Base-by-base conservation (phyloP, 2,329 filamentous ascomycete species). In the Ophiostoma triangulosporum region DNA sequence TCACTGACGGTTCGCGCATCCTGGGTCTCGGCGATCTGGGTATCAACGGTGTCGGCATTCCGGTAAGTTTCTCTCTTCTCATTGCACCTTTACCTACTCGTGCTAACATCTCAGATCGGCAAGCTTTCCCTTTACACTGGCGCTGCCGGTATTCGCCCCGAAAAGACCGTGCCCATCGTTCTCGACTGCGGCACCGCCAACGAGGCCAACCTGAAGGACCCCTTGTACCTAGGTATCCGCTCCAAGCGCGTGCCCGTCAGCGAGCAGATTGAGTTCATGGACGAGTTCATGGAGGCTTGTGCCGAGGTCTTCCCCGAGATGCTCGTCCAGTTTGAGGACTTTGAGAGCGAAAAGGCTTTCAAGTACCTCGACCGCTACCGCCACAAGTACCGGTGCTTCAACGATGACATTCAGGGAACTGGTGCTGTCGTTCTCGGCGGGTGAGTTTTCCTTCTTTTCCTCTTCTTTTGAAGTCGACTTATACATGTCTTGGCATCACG, bases 361-460 rank as follows among this genome's bases (percentile, higher is more conserved):
- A 85, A 86, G 58, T 91, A 94, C 64, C 79, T 97, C 38, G 86
- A 93, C 66, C 81, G 88, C 57, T 97, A 97, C 72, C 85, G 88
- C 62, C 76, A 90, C 66, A 79, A 76, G 59, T 91, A 95, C 75
- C 90, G 87, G 69, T 94, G 88, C 77, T 98, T 98, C 80, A 97
- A 97, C 69, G 93, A 97, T 65, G 91, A 98, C 66, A 93, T 98
- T 65, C 91, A 97, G 74, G 91, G 91, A 60, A 97, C 93, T 62
- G 93, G 93, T 62, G 89, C 91, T 58, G 93, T 98, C 64, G 89
- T 97, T 57, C 78, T 96, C 53, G 91, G 80, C 59, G 91, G 91
- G 75, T 81, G 69, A 66, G 75, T 66, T 26, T 52, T 46, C 4
- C 31, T 33, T 33, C n/a, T 20, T n/a, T 1, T 35, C 31, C n/a